phyloP scores from a whole-genome alignment of 2,329 filamentous ascomycete genomes.

The Nothomitra cinnamomea region DNA sequence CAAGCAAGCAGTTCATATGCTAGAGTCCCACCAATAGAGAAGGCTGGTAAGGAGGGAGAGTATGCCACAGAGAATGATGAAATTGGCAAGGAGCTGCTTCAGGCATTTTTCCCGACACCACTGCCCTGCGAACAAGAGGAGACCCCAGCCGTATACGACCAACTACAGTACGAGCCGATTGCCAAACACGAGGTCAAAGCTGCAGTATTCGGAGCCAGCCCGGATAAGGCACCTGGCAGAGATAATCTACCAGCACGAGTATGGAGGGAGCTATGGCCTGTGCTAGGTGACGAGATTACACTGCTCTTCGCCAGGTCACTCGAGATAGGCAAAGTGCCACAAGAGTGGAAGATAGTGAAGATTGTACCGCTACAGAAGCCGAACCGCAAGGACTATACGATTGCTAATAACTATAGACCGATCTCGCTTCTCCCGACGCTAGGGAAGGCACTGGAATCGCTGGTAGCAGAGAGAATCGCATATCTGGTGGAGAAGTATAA shows the following conservation, averaged over 20 bases:
- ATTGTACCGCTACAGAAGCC: slow-evolving; percentile 13
- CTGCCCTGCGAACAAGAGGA: slow-evolving; percentile 12
- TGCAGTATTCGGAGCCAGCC: slow-evolving; percentile 9
- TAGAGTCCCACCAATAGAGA: slow-evolving; percentile 11
- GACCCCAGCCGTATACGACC: slow-evolving; percentile 8
- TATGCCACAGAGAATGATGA: slow-evolving; percentile 10
- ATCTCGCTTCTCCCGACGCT: slow-evolving; percentile 16
- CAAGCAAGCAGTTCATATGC: slow-evolving; percentile 8
- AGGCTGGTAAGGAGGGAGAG: slow-evolving; percentile 10
- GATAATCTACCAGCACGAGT: slow-evolving; percentile 11
- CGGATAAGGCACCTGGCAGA: slow-evolving; percentile 7
- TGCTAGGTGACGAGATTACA: slow-evolving; percentile 12
- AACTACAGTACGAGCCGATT: slow-evolving; percentile 8
- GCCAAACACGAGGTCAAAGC: slow-evolving; percentile 13
- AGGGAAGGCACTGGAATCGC: slow-evolving; percentile 16
- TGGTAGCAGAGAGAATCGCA: slow-evolving; percentile 18
- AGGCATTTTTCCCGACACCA: slow-evolving; percentile 10
- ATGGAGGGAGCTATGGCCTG: slow-evolving; percentile 10
- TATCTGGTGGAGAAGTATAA: slow-evolving; percentile 16
- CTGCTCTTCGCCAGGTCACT: slow-evolving; percentile 12
- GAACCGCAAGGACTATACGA: slow-evolving; percentile 8
- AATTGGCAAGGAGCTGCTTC: slow-evolving; percentile 10
- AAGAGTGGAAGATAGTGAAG: slow-evolving; percentile 6
- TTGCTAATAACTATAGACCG: slow-evolving; percentile 6
- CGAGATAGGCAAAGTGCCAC: slow-evolving; percentile 9